A percentile compares a stretch with the other conserved stretches of the same genome.
Conservation (phyloP, 2,329 filamentous ascomycete species). For the Mycosphaerella arachidis region DNA sequence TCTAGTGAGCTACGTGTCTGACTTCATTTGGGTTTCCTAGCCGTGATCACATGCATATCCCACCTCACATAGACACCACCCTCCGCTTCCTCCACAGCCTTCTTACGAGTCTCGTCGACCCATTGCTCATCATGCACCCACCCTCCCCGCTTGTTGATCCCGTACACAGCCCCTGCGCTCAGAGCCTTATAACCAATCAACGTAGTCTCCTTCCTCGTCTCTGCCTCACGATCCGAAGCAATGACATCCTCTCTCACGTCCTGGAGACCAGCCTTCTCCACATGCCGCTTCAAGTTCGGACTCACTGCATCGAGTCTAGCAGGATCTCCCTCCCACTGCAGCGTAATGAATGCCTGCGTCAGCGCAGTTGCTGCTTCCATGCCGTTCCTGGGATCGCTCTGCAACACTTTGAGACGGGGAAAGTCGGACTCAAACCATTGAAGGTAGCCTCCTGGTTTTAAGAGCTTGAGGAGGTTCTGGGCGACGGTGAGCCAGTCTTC, state of each 20-base stretch:
- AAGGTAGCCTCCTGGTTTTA: slow-evolving; percentile 22
- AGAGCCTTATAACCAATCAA: slow-evolving; percentile 3
- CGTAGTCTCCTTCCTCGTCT: slow-evolving; percentile 6
- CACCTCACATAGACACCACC: slow-evolving; percentile 13
- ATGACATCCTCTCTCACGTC: slow-evolving; percentile 14
- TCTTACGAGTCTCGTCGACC: slow-evolving; percentile 6
- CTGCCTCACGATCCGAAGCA: slow-evolving; percentile 16
- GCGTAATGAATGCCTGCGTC: neutral
- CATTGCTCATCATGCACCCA: neutral
- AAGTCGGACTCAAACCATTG: slow-evolving; percentile 24
- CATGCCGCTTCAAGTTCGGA: neutral
- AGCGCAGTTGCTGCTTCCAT: neutral
- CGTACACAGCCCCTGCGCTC: neutral
- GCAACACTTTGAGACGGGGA: neutral
- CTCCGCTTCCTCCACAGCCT: slow-evolving; percentile 4
- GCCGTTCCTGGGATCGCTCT: slow-evolving; percentile 1
- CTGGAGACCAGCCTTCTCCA: slow-evolving; percentile 8
- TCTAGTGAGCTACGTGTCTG: neutral
- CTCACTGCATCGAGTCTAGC: neutral
- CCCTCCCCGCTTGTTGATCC: neutral
- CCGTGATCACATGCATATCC: slow-evolving; percentile 15
- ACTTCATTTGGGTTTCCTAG: neutral
- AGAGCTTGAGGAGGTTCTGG: slow-evolving; percentile 10
- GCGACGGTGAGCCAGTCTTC: slow-evolving; percentile 16
- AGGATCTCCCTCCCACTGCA: neutral